Base-by-base conservation (phyloP, 2,329 filamentous ascomycete genomes). In the Colletotrichum agaves region DNA sequence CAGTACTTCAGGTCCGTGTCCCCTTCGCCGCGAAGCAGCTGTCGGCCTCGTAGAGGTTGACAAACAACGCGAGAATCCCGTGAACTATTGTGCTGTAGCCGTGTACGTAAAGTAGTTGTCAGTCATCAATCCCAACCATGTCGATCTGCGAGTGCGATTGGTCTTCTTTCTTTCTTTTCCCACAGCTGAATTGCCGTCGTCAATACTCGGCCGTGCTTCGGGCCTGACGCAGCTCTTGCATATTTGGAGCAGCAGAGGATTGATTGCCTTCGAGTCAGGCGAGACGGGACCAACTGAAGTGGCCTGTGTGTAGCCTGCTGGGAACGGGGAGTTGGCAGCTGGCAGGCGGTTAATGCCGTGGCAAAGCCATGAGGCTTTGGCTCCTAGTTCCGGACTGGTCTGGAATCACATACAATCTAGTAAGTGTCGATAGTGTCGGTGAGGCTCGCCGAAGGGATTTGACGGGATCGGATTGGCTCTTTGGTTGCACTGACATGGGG, bases 261-360 rank as follows among this genome's bases (percentile, higher is more conserved):
- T 35, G 27, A 66, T 66, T 23, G 27, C 15, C 19, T 31, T 57
- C 61, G 58, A 66, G 63, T 63, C 58, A 66, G 43, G 44, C 37
- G 31, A 63, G 44, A 46, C 27, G 13, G 10, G 37, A 15, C 17
- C 46, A 52, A 31, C 47, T 15, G 21, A n/a, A 10, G 31, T 21
- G 17, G 17, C 17, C 23, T 11, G 12, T 39, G 31, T 23, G 12
- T 13, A 15, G 35, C 35, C 13, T 37, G 41, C 23, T 41, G 39
- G 47, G 39, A 62, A 62, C 44, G 44, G 50, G 49, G 33, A 23
- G 47, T 35, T 53, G 12, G 35, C 35, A 37, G 35, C 1, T 33
- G 57, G 41, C 11, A n/a, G 49, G 21, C 47, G 17, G 23, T 33
- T 41, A 15, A 49, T 35, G 43, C 43, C 43, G 33, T 47, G 56